Percentiles rank a stretch among this genome's conserved stretches.
phyloP scores from a whole-genome alignment of 176 grass and related monocot genomes.

The Oryza glumipatula region DNA sequence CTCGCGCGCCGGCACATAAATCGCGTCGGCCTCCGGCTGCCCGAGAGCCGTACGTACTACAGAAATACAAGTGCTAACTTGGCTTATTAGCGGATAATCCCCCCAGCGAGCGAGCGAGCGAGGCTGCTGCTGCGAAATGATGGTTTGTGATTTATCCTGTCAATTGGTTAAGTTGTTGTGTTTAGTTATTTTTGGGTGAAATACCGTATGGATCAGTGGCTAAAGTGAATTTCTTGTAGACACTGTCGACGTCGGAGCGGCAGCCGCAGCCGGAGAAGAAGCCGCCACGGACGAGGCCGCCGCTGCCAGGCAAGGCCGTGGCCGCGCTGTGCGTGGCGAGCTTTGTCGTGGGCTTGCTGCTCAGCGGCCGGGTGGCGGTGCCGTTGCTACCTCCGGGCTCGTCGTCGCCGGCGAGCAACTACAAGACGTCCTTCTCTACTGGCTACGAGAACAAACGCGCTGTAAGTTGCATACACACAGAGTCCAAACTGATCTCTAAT shows the following conservation, averaged over 20 bases:
- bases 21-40: not conserved
- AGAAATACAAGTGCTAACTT: not conserved
- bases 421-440: not conserved
- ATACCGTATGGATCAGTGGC: not conserved
- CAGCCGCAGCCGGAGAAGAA: conserved; percentile 82
- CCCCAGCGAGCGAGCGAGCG: too few relatives aligned
- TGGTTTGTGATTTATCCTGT: conserved; percentile 24
- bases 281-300: conserved; percentile 40
- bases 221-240: conserved; percentile 40
- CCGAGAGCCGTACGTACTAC: not conserved
- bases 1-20: conserved; percentile 43
- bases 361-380: conserved; percentile 47
- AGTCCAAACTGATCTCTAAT: too few relatives aligned
- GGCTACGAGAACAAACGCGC: conserved; percentile 51
- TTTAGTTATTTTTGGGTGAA: not conserved
- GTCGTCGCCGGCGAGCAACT: conserved; percentile 1
- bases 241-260: conserved; percentile 52
- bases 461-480: conserved; percentile 39
- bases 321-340: conserved; percentile 52
- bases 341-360: conserved; percentile 66
- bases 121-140: not conserved
- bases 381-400: conserved; percentile 23
- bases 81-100: not conserved
- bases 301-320: conserved; percentile 57
- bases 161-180: not conserved